phyloP scores from a whole-genome alignment of 1,139 yeast genomes.

The Geotrichum fermentans region DNA sequence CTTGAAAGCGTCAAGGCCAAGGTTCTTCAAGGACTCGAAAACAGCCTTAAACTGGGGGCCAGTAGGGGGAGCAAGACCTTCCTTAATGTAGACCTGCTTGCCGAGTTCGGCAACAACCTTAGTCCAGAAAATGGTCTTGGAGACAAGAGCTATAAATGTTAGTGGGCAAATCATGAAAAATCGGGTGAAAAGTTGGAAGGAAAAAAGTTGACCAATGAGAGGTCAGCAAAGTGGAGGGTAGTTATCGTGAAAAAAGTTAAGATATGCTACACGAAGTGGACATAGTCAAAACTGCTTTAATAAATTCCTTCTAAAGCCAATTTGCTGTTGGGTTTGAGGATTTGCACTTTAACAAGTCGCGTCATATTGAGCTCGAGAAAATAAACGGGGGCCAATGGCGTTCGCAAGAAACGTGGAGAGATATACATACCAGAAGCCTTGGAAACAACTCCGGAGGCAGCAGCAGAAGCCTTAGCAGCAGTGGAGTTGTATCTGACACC shows the following conservation, averaged over 20 bases:
- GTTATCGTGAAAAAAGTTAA: no score
- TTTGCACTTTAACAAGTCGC: no score
- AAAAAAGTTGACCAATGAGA: no score
- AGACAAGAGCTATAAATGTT: conserved; percentile 22
- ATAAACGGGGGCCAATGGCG: no score
- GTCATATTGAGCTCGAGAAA: no score
- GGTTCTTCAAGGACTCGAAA: conserved; percentile 52
- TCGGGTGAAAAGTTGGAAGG: conserved; percentile 14
- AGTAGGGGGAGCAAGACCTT: conserved; percentile 90
- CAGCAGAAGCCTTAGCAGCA: conserved; percentile 23
- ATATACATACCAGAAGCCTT: conserved; percentile 44
- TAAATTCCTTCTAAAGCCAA: no score
- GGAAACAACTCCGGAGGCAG: conserved; percentile 48
- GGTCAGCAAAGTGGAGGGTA: no score
- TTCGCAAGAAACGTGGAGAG: not conserved
- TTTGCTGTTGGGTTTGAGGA: no score
- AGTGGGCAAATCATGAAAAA: not conserved
- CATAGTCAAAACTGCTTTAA: no score
- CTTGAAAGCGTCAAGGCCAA: conserved; percentile 48
- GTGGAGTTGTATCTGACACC: conserved; percentile 22
- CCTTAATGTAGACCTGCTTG: conserved; percentile 85
- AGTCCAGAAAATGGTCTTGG: conserved; percentile 60
- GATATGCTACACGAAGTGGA: no score
- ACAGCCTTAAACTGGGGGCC: conserved; percentile 72
- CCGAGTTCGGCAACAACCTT: conserved; percentile 86